Conservation (phyloP, 805 yeast species). For the Sugiyamaella marilandica region DNA sequence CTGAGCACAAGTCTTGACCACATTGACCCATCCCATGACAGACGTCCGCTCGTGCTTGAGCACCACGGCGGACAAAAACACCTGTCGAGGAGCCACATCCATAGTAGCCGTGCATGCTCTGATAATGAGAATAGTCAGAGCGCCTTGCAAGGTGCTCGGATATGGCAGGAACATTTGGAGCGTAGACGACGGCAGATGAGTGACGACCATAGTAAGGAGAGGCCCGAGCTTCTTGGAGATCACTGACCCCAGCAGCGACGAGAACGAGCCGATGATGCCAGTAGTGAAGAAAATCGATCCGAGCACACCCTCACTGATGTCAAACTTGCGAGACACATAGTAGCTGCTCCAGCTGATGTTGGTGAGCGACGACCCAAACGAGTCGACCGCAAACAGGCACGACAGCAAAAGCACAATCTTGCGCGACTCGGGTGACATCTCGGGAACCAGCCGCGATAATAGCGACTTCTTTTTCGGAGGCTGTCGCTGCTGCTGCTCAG, state of each 20-base stretch:
- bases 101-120: conserved; percentile 65
- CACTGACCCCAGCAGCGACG: conserved; percentile 41
- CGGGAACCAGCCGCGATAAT: conserved; percentile 16
- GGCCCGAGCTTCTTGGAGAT: conserved; percentile 66
- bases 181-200: conserved; percentile 72
- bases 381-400: conserved; percentile 63
- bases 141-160: conserved; percentile 36
- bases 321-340: conserved; percentile 58
- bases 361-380: conserved; percentile 79
- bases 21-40: conserved; percentile 80
- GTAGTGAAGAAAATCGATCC: conserved; percentile 67
- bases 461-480: not conserved
- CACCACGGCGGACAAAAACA: conserved; percentile 65
- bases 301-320: conserved; percentile 48
- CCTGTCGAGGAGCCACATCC: conserved; percentile 89
- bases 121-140: conserved; percentile 48
- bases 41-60: conserved; percentile 60
- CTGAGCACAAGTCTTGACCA: conserved; percentile 77
- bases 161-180: conserved; percentile 54
- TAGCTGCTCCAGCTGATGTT: conserved; percentile 79
- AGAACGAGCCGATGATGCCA: conserved; percentile 57
- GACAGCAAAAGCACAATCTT: conserved; percentile 26
- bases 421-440: conserved; percentile 24
- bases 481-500: not conserved
- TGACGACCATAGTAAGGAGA: conserved; percentile 62